Percentiles rank a stretch among this genome's conserved stretches.
These are phyloP conservation scores for Withania somnifera DNA, from an alignment of 305 asterid species.

Conservation along the genomic window DNA sequence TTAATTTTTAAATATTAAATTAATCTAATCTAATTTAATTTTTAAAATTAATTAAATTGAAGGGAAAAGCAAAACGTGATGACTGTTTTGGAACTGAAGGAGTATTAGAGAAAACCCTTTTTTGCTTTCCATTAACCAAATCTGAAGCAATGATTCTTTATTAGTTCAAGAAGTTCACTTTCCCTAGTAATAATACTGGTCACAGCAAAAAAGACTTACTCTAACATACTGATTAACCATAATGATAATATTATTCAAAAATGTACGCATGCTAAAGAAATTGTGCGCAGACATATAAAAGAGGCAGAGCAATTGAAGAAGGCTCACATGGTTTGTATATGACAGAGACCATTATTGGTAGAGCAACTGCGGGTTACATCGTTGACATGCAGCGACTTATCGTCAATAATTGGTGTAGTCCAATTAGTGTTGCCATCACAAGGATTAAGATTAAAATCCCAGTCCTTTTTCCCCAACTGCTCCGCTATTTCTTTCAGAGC, in stretches of 20 bases:
- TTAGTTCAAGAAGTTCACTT: neutral
- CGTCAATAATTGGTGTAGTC: constrained; percentile 10
- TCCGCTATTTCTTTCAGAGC: constrained; percentile 38
- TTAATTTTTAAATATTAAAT: too few relatives aligned
- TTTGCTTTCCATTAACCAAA: neutral
- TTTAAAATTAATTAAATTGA: too few relatives aligned
- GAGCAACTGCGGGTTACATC: constrained; percentile 31
- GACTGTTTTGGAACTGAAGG: too few relatives aligned
- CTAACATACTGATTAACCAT: neutral
- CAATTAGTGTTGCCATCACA: constrained; percentile 35
- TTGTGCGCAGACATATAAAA: too few relatives aligned
- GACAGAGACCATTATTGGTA: constrained; percentile 25
- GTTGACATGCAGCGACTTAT: constrained; percentile 14
- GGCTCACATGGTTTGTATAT: constrained; percentile 33
- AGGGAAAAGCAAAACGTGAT: too few relatives aligned
- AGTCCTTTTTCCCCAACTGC: constrained; percentile 36
- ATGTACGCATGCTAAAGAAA: too few relatives aligned
- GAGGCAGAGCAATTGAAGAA: too few relatives aligned
- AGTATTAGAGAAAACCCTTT: neutral
- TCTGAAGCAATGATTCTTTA: neutral
- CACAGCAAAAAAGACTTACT: neutral
- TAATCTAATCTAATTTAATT: too few relatives aligned
- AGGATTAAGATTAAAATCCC: constrained; percentile 47
- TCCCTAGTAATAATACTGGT: neutral
- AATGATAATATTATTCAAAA: neutral